Conservation (phyloP, 768 basidiomycete species). For the Suillus sp. region DNA sequence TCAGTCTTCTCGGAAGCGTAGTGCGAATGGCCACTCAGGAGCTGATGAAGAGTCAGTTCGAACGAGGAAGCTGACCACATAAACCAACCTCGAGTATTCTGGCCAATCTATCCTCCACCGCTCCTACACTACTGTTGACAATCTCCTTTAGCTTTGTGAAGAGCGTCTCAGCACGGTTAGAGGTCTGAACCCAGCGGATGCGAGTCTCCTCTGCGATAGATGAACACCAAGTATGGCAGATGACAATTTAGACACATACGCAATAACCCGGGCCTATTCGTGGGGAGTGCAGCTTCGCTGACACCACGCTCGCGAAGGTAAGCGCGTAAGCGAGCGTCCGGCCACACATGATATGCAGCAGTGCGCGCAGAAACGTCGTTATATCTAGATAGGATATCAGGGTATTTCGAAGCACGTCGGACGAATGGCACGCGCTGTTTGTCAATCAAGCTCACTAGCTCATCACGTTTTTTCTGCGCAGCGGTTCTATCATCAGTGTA, state of each 20-base stretch:
- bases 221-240: constrained; percentile 1
- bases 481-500: constrained; percentile 56
- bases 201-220: constrained; percentile 65
- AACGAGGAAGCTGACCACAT: background rate
- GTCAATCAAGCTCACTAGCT: constrained; percentile 72
- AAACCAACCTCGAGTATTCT: constrained; percentile 40
- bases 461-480: constrained; percentile 67
- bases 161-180: constrained; percentile 55
- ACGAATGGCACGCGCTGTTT: constrained; percentile 53
- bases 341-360: constrained; percentile 83
- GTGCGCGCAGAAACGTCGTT: constrained; percentile 47
- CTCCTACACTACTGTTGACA: constrained; percentile 66
- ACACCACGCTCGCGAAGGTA: constrained; percentile 81
- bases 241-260: constrained; percentile 42
- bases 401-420: background rate
- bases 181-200: constrained; percentile 75
- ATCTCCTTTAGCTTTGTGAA: constrained; percentile 65
- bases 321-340: constrained; percentile 88
- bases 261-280: constrained; percentile 72
- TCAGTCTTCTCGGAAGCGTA: constrained; percentile 32
- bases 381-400: constrained; percentile 43
- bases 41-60: constrained; percentile 17
- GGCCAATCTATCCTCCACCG: constrained; percentile 75
- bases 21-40: constrained; percentile 42
- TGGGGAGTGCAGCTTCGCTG: constrained; percentile 67